A percentile compares a stretch with the other conserved stretches of the same genome.
phyloP scores from a whole-genome alignment of 768 basidiomycete species.

The Psilocybe azurescens region DNA sequence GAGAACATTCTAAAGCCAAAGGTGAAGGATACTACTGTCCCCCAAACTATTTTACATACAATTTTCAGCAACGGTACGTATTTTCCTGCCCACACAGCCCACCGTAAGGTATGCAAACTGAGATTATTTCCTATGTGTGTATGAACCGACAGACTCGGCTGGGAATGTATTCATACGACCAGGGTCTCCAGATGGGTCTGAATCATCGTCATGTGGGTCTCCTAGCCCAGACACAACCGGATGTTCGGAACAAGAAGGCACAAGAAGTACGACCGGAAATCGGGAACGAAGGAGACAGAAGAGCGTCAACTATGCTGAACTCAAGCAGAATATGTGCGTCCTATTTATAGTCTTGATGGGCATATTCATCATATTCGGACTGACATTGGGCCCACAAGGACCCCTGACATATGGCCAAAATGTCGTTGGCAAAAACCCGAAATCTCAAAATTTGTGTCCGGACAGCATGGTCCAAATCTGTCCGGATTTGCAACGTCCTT shows the following conservation, averaged over 20 bases:
- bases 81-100: not conserved
- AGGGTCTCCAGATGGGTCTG: constrained; percentile 28
- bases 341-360: constrained; percentile 1
- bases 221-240: constrained; percentile 45
- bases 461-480: no score
- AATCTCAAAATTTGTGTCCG: no score
- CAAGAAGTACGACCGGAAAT: constrained; percentile 37
- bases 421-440: no score
- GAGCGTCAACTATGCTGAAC: constrained; percentile 87
- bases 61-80: constrained; percentile 48
- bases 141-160: constrained; percentile 26
- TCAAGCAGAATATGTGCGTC: constrained; percentile 85
- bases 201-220: constrained; percentile 55
- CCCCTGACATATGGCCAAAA: no score
- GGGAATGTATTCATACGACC: constrained; percentile 26
- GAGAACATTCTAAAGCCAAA: constrained; percentile 50
- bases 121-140: constrained; percentile 7
- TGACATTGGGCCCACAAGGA: not conserved
- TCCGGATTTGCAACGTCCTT: no score
- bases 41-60: constrained; percentile 47
- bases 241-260: constrained; percentile 32
- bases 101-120: no score
- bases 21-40: constrained; percentile 71
- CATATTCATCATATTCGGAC: not conserved
- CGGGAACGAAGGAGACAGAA: constrained; percentile 69